Conservation (phyloP, 192 early-diverging fungal species). For the Backusella macrospora region DNA sequence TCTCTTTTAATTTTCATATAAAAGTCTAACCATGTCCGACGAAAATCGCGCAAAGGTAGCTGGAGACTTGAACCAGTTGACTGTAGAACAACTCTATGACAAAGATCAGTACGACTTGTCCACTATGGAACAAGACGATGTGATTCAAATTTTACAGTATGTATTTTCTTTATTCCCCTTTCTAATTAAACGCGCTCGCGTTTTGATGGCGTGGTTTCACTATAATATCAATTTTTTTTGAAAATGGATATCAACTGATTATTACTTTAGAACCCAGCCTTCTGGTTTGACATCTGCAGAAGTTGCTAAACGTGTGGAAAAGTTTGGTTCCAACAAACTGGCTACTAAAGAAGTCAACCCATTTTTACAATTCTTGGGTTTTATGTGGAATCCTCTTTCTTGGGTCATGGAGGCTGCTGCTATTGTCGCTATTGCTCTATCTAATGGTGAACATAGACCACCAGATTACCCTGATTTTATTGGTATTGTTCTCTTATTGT, state of each 20-base stretch:
- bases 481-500: slow-evolving; percentile 79
- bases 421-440: slow-evolving; percentile 73
- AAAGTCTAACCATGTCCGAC: slow-evolving; percentile 4
- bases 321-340: slow-evolving; percentile 71
- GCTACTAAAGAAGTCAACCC: slow-evolving; percentile 80
- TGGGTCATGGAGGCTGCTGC: slow-evolving; percentile 86
- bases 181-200: not conserved
- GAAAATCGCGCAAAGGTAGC: slow-evolving; percentile 4
- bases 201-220: not conserved
- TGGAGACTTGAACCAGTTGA: slow-evolving; percentile 35
- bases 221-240: not conserved
- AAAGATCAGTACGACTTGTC: slow-evolving; percentile 77
- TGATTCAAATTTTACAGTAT: slow-evolving; percentile 65
- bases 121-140: slow-evolving; percentile 68
- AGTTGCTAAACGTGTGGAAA: slow-evolving; percentile 58
- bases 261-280: slow-evolving; percentile 45
- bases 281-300: slow-evolving; percentile 64
- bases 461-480: slow-evolving; percentile 85
- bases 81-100: slow-evolving; percentile 69
- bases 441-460: slow-evolving; percentile 64
- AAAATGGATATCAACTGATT: not conserved
- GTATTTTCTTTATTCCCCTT: not conserved
- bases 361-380: slow-evolving; percentile 81
- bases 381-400: slow-evolving; percentile 79
- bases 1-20: not conserved